phyloP scores from a whole-genome alignment of 2,329 filamentous ascomycete species.

The Cucurbitaria berberidis region DNA sequence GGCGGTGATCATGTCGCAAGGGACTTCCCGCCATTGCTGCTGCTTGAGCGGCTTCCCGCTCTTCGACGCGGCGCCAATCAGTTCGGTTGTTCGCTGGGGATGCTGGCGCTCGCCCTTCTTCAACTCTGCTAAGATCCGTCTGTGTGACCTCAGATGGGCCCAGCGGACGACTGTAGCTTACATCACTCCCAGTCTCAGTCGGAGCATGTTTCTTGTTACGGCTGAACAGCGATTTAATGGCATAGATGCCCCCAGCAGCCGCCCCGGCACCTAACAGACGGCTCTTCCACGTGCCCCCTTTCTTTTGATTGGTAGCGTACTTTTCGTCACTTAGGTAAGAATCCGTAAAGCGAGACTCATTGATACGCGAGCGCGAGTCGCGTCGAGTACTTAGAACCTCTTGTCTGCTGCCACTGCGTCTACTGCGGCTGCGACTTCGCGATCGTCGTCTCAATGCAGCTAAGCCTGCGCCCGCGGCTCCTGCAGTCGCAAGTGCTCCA shows the following conservation, averaged over 20 bases:
- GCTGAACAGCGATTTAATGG: constrained; percentile 63
- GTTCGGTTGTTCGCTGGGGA: constrained; percentile 49
- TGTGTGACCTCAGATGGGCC: constrained; percentile 56
- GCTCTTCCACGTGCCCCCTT: constrained; percentile 52
- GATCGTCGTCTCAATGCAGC: constrained; percentile 57
- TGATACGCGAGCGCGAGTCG: constrained; percentile 37
- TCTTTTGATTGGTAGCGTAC: constrained; percentile 40
- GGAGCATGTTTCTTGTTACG: constrained; percentile 52
- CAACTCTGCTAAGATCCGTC: constrained; percentile 55
- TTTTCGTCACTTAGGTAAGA: constrained; percentile 53
- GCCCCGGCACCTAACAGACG: constrained; percentile 54
- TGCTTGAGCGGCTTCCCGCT: constrained; percentile 46
- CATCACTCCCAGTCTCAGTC: constrained; percentile 59
- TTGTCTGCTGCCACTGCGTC: constrained; percentile 31
- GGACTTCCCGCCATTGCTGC: constrained; percentile 57
- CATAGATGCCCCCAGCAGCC: constrained; percentile 50
- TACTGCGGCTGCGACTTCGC: constrained; percentile 47
- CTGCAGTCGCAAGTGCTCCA: constrained; percentile 60
- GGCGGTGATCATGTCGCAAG: constrained; percentile 35
- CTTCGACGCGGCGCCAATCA: constrained; percentile 48
- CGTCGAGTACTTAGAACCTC: constrained; percentile 45
- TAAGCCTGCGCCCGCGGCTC: constrained; percentile 64
- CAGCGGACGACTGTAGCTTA: constrained; percentile 60
- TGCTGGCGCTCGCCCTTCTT: constrained; percentile 61
- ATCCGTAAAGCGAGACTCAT: constrained; percentile 35